phyloP scores from a whole-genome alignment of 768 basidiomycete species.

The Megacollybia marginata region DNA sequence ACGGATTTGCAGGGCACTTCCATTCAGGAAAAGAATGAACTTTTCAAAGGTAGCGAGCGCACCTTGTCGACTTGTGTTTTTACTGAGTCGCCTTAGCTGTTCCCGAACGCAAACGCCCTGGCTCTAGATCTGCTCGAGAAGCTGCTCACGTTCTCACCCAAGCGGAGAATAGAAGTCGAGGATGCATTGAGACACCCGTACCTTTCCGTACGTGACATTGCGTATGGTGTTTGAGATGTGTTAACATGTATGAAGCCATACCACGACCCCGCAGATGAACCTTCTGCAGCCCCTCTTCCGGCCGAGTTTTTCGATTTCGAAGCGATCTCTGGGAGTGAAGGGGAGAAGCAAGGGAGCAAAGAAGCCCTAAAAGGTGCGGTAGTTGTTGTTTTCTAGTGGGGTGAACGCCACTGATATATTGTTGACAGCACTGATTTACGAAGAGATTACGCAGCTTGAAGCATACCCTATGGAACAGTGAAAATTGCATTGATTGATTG shows the following conservation, averaged over 20 bases:
- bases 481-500: no score
- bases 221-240: no score
- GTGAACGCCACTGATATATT: no score
- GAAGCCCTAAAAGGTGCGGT: no score
- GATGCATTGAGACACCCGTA: constrained; percentile 89
- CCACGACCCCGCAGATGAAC: constrained; percentile 3
- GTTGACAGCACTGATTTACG: no score
- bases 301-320: constrained; percentile 3
- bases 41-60: constrained; percentile 64
- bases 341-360: no score
- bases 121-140: constrained; percentile 75
- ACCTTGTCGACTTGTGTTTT: constrained; percentile 37
- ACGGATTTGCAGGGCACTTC: constrained; percentile 42
- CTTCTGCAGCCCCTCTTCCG: constrained; percentile 5
- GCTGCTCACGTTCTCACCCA: constrained; percentile 81
- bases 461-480: no score
- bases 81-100: not conserved
- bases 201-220: constrained; percentile 47
- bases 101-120: constrained; percentile 19
- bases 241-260: not conserved
- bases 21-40: constrained; percentile 75
- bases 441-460: no score
- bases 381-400: no score
- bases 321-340: not conserved
- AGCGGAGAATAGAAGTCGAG: constrained; percentile 79